Base-by-base conservation (phyloP, 1,139 yeast species). In the Spathaspora sp. region DNA sequence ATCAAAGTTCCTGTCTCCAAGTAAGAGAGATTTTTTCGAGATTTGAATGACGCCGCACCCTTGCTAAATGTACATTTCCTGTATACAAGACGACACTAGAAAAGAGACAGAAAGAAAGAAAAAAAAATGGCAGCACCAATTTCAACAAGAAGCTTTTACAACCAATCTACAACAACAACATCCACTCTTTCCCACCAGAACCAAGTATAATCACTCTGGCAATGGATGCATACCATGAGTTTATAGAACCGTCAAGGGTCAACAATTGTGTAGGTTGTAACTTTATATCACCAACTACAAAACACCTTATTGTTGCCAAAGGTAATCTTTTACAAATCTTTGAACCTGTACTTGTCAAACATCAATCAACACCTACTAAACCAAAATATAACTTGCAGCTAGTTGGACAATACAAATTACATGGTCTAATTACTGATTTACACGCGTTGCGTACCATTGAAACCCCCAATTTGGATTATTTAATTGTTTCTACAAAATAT, bases 221-320 rank as follows among this genome's bases (percentile, higher is more conserved):
- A 20, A 89, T 91, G 98, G 91, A 90, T 59, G 86, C 88, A 15
- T 89, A 86, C 65, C 83, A 85, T 54, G 93, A 88, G 64, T 75
- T 90, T 57, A 75, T 89, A 43, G 88, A 84, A 54, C 96, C 97
- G 3, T 75, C 96, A 1, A 77, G 84, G 54, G 90, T 89, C 34
- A 65, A 84, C 11, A 82, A 80, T 52, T 76, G 88, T 44, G 56
- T 84, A 25, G 72, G 82, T 4, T 83, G 91, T 51, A 69, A 82
- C 54, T 84, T 90, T 59, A 80, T 84, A 2, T 71, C 80, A 1
- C 59, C 78, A 2, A 64, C 63, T 0, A 59, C 64, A 40, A 74
- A 73, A 54, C 86, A 86, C 54, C 68, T 90, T 54, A 67, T 89
- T 15, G 80, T 88, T 10, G 89, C 86, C 7, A 85, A 86, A 53